phyloP scores from a whole-genome alignment of 2,329 filamentous ascomycete species.

The Pleurostoma richardsiae region DNA sequence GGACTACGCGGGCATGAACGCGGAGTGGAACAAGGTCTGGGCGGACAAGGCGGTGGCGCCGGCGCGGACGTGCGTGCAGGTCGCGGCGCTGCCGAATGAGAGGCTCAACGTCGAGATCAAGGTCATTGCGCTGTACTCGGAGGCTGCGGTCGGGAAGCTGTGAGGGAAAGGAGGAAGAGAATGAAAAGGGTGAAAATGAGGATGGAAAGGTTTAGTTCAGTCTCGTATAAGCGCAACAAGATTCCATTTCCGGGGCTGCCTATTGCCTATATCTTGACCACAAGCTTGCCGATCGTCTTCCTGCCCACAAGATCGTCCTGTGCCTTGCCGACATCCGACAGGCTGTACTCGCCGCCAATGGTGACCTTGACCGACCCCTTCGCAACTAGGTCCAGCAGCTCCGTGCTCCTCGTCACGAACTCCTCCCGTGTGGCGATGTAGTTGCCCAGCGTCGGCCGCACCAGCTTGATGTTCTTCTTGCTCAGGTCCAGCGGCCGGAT shows the following conservation, averaged over 20 bases:
- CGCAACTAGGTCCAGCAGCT: slow-evolving; percentile 13
- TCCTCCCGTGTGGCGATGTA: slow-evolving; percentile 69
- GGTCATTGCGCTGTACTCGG: slow-evolving; percentile 12
- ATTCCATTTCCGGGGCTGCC: too few relatives aligned
- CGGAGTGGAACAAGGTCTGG: slow-evolving; percentile 27
- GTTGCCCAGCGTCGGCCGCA: slow-evolving; percentile 65
- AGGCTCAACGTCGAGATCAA: slow-evolving; percentile 26
- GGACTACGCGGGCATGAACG: slow-evolving; percentile 26
- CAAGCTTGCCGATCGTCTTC: slow-evolving; percentile 14
- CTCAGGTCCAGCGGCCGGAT: slow-evolving; percentile 49
- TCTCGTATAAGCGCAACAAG: too few relatives aligned
- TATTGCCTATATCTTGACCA: slow-evolving; percentile 5
- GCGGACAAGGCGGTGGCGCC: slow-evolving; percentile 23
- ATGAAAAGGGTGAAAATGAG: too few relatives aligned
- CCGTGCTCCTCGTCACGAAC: slow-evolving; percentile 41
- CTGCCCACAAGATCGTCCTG: slow-evolving; percentile 13
- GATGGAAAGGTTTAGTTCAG: too few relatives aligned
- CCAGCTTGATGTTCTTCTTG: slow-evolving; percentile 69
- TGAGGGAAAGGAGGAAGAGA: neutral
- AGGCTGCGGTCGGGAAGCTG: neutral
- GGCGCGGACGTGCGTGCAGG: slow-evolving; percentile 25
- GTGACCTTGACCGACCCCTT: slow-evolving; percentile 10
- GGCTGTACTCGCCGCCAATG: slow-evolving; percentile 10
- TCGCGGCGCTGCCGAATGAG: slow-evolving; percentile 23
- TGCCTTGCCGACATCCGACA: slow-evolving; percentile 8